A percentile compares a stretch with the other conserved stretches of the same genome.
Conservation (phyloP, 2,329 filamentous ascomycete genomes). For the Colletotrichum sp. region DNA sequence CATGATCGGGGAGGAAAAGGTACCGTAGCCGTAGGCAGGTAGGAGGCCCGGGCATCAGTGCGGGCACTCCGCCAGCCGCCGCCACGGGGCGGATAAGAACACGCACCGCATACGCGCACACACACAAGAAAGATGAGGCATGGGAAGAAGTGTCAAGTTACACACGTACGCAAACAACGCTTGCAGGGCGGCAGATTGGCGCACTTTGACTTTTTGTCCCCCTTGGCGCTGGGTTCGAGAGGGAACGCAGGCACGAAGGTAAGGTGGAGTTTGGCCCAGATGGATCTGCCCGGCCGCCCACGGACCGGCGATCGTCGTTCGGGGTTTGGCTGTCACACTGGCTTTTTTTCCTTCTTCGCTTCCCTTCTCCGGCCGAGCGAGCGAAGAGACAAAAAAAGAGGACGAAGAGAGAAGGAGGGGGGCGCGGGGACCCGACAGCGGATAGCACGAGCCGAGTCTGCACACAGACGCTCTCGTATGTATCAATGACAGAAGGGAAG, state of each 20-base stretch:
- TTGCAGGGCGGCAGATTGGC: background rate
- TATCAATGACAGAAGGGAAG: background rate
- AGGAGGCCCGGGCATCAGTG: background rate
- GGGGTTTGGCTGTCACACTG: background rate
- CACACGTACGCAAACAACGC: background rate
- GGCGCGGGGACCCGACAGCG: background rate
- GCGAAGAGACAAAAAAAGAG: background rate
- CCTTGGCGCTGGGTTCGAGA: background rate
- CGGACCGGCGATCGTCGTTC: conserved; percentile 9
- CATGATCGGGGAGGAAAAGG: background rate
- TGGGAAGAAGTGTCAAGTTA: background rate
- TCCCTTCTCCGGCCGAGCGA: background rate
- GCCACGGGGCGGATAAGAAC: background rate
- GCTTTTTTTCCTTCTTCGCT: background rate
- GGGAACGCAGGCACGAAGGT: background rate
- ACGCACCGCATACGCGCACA: background rate
- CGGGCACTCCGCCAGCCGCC: background rate
- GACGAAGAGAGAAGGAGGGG: background rate
- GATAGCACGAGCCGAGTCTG: background rate
- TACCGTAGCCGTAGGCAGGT: background rate
- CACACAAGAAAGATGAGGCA: background rate
- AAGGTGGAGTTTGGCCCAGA: background rate
- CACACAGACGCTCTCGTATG: background rate
- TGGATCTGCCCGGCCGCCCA: background rate
- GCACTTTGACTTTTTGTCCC: background rate